These are phyloP conservation scores for Amanita brunnescens DNA, from an alignment of 768 basidiomycete genomes.

Conservation along the genomic window DNA sequence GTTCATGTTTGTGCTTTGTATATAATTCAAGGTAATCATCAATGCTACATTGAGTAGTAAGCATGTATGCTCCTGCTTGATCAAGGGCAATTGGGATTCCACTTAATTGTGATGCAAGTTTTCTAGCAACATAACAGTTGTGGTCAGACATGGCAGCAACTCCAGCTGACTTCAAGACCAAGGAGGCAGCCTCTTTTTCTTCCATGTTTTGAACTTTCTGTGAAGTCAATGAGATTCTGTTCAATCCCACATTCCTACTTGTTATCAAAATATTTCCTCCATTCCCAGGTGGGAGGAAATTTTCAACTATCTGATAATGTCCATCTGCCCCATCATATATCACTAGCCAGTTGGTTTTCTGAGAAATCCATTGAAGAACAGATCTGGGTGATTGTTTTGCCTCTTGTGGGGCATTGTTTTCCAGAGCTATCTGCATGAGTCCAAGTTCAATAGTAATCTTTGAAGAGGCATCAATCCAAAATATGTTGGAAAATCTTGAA, in stretches of 20 bases:
- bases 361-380: slow-evolving; percentile 11
- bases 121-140: neutral
- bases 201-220: slow-evolving; percentile 11
- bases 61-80: slow-evolving; percentile 8
- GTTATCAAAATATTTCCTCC: slow-evolving; percentile 14
- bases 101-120: neutral
- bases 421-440: slow-evolving; percentile 7
- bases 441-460: slow-evolving; percentile 7
- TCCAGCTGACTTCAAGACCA: slow-evolving; percentile 11
- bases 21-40: neutral
- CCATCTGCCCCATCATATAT: slow-evolving; percentile 15
- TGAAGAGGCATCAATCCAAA: slow-evolving; percentile 17
- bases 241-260: slow-evolving; percentile 9
- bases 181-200: slow-evolving; percentile 10
- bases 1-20: neutral
- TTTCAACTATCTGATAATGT: slow-evolving; percentile 2
- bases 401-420: neutral
- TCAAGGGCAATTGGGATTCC: slow-evolving; percentile 10
- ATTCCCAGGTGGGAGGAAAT: slow-evolving; percentile 4
- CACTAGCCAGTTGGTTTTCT: slow-evolving; percentile 11
- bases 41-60: neutral
- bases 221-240: slow-evolving; percentile 1
- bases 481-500: slow-evolving; percentile 13
- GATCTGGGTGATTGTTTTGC: neutral
- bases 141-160: neutral